Conservation (phyloP, 331 rosid genomes). For the Stylosanthes scabra region DNA sequence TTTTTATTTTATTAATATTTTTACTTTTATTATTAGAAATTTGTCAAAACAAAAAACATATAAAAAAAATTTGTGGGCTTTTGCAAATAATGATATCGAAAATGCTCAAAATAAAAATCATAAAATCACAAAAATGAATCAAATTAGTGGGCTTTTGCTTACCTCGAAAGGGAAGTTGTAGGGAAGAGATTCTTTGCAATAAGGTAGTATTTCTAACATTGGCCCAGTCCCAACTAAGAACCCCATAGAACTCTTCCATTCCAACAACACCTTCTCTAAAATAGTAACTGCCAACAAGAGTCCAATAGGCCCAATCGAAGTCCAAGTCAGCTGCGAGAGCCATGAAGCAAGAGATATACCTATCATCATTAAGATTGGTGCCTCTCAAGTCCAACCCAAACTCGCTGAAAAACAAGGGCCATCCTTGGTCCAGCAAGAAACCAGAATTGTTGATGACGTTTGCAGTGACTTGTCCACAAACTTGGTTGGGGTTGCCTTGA, state of each 20-base stretch:
- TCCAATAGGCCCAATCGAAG: conserved; percentile 86
- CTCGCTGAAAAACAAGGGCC: conserved; percentile 82
- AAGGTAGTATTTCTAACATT: conserved; percentile 57
- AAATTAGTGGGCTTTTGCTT: not conserved
- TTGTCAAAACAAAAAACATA: too few relatives aligned
- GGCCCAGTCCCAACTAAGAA: conserved; percentile 68
- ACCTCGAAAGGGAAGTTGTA: conserved; percentile 88
- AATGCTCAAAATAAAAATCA: too few relatives aligned
- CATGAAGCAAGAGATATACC: conserved; percentile 75
- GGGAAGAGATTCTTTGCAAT: conserved; percentile 57
- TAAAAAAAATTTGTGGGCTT: too few relatives aligned
- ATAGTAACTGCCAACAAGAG: conserved; percentile 86
- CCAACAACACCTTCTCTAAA: conserved; percentile 75
- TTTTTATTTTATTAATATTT: too few relatives aligned
- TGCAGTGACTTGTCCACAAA: conserved; percentile 64
- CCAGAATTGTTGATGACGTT: conserved; percentile 61
- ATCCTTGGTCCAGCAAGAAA: conserved; percentile 66
- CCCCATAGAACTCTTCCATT: conserved; percentile 76
- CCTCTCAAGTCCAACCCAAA: conserved; percentile 84
- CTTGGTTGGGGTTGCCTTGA: conserved; percentile 74
- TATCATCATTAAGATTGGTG: conserved; percentile 72
- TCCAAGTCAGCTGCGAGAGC: conserved; percentile 76
- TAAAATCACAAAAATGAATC: too few relatives aligned
- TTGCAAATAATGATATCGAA: too few relatives aligned
- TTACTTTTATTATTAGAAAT: too few relatives aligned